A percentile compares a stretch with the other conserved stretches of the same genome.
phyloP scores from a whole-genome alignment of 345 rosid genomes.

The Eucalyptus pumila region DNA sequence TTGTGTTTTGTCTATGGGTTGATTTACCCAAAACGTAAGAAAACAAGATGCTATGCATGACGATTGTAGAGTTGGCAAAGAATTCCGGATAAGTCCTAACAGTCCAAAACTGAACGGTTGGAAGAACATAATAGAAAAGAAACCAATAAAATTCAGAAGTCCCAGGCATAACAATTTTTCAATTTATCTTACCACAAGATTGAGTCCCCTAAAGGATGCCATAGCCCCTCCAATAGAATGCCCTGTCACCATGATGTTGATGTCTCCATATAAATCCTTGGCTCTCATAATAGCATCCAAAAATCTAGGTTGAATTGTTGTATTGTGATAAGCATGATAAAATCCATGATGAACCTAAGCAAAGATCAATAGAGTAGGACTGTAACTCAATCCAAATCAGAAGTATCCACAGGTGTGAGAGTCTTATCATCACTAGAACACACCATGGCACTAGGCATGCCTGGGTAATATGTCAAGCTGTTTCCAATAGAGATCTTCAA shows the following conservation, averaged over 20 bases:
- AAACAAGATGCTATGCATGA: too few relatives aligned
- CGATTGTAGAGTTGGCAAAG: too few relatives aligned
- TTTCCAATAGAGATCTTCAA: conserved; percentile 85
- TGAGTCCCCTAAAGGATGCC: not conserved
- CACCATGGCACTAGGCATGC: conserved; percentile 91
- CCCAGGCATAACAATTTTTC: not conserved
- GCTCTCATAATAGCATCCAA: not conserved
- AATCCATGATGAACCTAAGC: conserved; percentile 84
- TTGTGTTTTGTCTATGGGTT: too few relatives aligned
- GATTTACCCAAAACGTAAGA: too few relatives aligned
- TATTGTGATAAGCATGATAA: conserved; percentile 78
- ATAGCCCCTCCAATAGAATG: not conserved
- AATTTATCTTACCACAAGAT: not conserved
- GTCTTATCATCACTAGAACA: not conserved
- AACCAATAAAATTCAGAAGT: too few relatives aligned
- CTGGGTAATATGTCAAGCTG: conserved; percentile 90
- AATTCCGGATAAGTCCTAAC: too few relatives aligned
- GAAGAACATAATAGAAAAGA: too few relatives aligned
- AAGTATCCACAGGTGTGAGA: not conserved
- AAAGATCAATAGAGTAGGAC: not conserved
- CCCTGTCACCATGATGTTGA: not conserved
- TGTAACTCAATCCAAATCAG: not conserved
- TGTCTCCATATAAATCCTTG: not conserved
- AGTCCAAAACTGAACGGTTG: too few relatives aligned
- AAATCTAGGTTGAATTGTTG: conserved; percentile 66